Conservation (phyloP, 2,329 filamentous ascomycete genomes). For the Cytospora mali region DNA sequence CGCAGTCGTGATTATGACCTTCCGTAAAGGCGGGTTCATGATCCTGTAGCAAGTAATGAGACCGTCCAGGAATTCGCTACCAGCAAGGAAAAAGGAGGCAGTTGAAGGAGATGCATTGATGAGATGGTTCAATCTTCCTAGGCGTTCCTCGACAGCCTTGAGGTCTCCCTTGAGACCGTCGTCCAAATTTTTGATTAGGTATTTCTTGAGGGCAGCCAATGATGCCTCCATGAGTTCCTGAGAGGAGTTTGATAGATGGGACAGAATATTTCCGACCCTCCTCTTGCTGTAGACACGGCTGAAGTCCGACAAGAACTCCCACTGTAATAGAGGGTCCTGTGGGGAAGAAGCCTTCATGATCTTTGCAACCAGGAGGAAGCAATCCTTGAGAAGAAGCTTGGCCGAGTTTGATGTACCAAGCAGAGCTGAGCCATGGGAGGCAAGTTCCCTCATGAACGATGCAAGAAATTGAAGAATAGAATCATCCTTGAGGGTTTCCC, state of each 20-base stretch:
- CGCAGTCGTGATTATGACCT: slow-evolving; percentile 68
- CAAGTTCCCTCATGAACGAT: slow-evolving; percentile 64
- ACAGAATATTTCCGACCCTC: slow-evolving; percentile 54
- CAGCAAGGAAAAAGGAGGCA: slow-evolving; percentile 71
- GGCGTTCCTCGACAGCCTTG: slow-evolving; percentile 53
- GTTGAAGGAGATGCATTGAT: slow-evolving; percentile 61
- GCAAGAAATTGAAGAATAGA: slow-evolving; percentile 65
- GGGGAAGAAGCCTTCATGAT: slow-evolving; percentile 51
- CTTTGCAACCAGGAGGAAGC: slow-evolving; percentile 66
- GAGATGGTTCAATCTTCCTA: slow-evolving; percentile 65
- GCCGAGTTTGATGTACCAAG: slow-evolving; percentile 41
- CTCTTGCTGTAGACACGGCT: slow-evolving; percentile 68
- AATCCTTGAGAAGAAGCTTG: slow-evolving; percentile 59
- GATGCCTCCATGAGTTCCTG: slow-evolving; percentile 54
- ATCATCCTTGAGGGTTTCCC: slow-evolving; percentile 55
- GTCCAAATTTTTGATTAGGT: slow-evolving; percentile 65
- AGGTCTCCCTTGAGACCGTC: slow-evolving; percentile 59
- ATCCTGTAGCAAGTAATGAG: slow-evolving; percentile 67
- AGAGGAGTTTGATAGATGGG: slow-evolving; percentile 54
- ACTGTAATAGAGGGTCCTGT: slow-evolving; percentile 56
- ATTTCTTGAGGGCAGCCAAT: slow-evolving; percentile 62
- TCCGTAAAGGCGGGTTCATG: slow-evolving; percentile 65
- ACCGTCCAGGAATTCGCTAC: slow-evolving; percentile 85
- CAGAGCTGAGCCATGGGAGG: slow-evolving; percentile 40
- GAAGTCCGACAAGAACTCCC: slow-evolving; percentile 70